These are phyloP conservation scores for Talaromyces pinophilus DNA, from an alignment of 2,329 filamentous ascomycete species.

Conservation along the genomic window DNA sequence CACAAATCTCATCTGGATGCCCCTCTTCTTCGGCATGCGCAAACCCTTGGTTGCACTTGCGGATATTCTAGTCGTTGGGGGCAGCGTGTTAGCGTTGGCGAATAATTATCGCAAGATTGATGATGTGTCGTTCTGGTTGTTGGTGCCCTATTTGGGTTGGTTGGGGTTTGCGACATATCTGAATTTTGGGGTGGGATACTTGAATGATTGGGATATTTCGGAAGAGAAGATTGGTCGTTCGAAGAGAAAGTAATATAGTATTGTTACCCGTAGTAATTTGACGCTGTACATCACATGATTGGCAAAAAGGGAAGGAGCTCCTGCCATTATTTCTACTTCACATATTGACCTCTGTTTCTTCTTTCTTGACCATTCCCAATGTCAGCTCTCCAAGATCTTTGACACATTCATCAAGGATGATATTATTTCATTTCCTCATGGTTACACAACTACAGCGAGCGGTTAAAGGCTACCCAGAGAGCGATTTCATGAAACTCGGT, in stretches of 20 bases:
- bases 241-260: conserved; percentile 16
- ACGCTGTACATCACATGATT: background rate
- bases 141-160: conserved; percentile 85
- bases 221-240: conserved; percentile 22
- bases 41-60: conserved; percentile 71
- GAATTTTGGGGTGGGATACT: conserved; percentile 65
- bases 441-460: background rate
- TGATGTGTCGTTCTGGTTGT: conserved; percentile 67
- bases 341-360: background rate
- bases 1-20: conserved; percentile 87
- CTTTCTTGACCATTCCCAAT: background rate
- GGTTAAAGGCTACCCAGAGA: background rate
- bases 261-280: background rate
- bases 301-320: background rate
- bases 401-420: background rate
- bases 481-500: background rate
- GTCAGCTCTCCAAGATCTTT: background rate
- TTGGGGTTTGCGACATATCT: conserved; percentile 85
- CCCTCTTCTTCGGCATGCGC: conserved; percentile 81
- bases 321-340: background rate
- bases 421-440: background rate
- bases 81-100: conserved; percentile 70
- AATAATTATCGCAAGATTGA: conserved; percentile 78
- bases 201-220: conserved; percentile 68
- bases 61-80: conserved; percentile 73